Evolutionary conservation across 306 rosid genomes (phyloP).

Genomic region (Cicer judaicum): DNA sequence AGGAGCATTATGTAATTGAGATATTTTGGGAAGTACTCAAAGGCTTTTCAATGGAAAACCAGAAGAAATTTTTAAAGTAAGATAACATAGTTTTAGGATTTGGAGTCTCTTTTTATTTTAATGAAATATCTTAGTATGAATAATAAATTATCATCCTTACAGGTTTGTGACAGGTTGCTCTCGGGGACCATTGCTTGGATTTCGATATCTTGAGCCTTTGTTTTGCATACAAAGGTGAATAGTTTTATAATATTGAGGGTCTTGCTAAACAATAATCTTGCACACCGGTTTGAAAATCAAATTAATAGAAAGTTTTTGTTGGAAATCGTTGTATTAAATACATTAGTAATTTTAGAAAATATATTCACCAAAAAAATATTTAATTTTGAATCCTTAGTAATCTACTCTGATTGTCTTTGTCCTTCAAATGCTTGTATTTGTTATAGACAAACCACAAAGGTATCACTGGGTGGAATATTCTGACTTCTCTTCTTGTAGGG

Average conservation of each 20-base stretch:
- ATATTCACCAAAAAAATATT: neutral
- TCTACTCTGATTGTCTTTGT: neutral
- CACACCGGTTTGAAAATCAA: neutral
- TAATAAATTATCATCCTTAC: slow-evolving; percentile 38
- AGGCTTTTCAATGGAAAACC: slow-evolving; percentile 84
- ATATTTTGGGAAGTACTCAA: slow-evolving; percentile 96
- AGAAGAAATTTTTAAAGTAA: slow-evolving; percentile 92
- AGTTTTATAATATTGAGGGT: neutral
- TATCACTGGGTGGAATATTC: slow-evolving; percentile 27
- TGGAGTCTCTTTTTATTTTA: slow-evolving; percentile 12
- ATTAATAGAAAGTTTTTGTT: neutral
- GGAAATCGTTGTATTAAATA: neutral
- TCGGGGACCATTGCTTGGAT: slow-evolving; percentile 97
- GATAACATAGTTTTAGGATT: slow-evolving; percentile 42
- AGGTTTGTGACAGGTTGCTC: slow-evolving; percentile 99
- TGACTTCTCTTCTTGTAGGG: slow-evolving; percentile 57
- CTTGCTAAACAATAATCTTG: neutral
- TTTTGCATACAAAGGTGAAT: slow-evolving; percentile 95
- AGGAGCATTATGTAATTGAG: slow-evolving; percentile 92
- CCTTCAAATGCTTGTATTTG: neutral
- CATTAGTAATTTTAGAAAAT: neutral
- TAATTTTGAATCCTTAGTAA: slow-evolving; percentile 17
- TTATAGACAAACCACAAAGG: neutral
- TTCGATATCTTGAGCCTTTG: slow-evolving; percentile 82
- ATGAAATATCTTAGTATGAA: slow-evolving; percentile 25